Evolutionary conservation across 768 basidiomycete species (phyloP).

Genomic region (Sporobolomyces roseus): DNA sequence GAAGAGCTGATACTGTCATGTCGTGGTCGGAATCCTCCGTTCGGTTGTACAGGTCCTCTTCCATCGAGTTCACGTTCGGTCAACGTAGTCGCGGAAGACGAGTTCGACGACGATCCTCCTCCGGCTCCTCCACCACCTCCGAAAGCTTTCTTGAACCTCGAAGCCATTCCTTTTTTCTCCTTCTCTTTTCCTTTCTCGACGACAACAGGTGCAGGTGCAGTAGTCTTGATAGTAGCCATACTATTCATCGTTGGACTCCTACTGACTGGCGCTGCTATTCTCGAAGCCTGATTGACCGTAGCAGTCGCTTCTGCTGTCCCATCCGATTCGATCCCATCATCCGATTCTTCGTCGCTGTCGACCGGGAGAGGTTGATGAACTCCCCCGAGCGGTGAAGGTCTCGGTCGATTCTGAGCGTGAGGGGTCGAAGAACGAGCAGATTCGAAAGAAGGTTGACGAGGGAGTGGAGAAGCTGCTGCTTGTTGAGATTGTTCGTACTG

Average conservation of each 20-base stretch:
- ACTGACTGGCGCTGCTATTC: background rate
- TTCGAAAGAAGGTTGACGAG: slow-evolving; percentile 21
- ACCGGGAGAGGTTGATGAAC: background rate
- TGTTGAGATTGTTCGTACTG: background rate
- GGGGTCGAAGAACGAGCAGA: slow-evolving; percentile 24
- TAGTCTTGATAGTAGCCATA: slow-evolving; percentile 6
- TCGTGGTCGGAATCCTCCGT: background rate
- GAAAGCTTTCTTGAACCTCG: slow-evolving; percentile 39
- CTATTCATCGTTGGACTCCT: slow-evolving; percentile 8
- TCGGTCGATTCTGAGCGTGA: slow-evolving; percentile 1
- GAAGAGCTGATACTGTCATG: slow-evolving; percentile 5
- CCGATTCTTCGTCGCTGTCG: slow-evolving; percentile 11
- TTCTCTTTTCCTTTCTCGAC: slow-evolving; percentile 18
- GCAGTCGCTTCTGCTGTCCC: slow-evolving; percentile 30
- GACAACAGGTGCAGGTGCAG: background rate
- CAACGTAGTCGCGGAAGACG: slow-evolving; percentile 8
- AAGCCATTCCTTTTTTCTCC: slow-evolving; percentile 38
- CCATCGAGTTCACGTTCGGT: slow-evolving; percentile 25
- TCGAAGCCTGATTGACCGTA: background rate
- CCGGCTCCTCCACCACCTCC: slow-evolving; percentile 1
- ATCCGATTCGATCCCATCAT: slow-evolving; percentile 27
- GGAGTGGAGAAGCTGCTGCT: background rate
- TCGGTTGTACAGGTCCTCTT: slow-evolving; percentile 14
- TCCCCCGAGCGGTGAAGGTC: slow-evolving; percentile 15
- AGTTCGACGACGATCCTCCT: no score